These are phyloP conservation scores for Juglanconis oblonga DNA, from an alignment of 2,329 filamentous ascomycete genomes.

Conservation along the genomic window DNA sequence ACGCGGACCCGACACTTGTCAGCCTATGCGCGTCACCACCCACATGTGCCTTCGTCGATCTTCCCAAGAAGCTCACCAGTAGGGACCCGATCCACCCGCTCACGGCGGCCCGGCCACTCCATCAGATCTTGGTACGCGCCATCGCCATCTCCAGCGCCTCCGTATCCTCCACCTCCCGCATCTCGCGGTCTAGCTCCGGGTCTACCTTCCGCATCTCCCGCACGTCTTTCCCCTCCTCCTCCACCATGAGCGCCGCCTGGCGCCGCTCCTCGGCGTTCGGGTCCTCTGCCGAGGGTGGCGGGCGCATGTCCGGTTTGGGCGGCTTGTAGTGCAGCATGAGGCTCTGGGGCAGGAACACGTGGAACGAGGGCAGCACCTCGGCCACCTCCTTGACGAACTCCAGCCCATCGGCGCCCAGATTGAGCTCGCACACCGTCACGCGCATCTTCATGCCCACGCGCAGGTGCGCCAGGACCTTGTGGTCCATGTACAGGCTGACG, in stretches of 20 bases:
- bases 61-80: too few relatives aligned
- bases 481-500: conserved; percentile 65
- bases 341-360: conserved; percentile 64
- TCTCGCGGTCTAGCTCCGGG: conserved; percentile 10
- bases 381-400: conserved; percentile 61
- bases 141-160: conserved; percentile 10
- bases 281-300: conserved; percentile 42
- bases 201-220: conserved; percentile 13
- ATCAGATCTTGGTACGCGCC: conserved; percentile 11
- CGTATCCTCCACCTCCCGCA: not conserved
- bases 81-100: too few relatives aligned
- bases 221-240: conserved; percentile 20
- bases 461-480: conserved; percentile 41
- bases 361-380: conserved; percentile 58
- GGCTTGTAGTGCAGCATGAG: conserved; percentile 66
- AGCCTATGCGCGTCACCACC: too few relatives aligned
- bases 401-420: conserved; percentile 44
- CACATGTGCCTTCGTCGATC: too few relatives aligned
- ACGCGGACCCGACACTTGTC: too few relatives aligned
- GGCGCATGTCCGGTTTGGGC: conserved; percentile 44
- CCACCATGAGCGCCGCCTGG: conserved; percentile 3
- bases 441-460: conserved; percentile 61
- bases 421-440: conserved; percentile 49
- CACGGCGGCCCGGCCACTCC: too few relatives aligned
- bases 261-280: conserved; percentile 29